phyloP scores from a whole-genome alignment of 306 rosid species.

The Styphnolobium japonicum region DNA sequence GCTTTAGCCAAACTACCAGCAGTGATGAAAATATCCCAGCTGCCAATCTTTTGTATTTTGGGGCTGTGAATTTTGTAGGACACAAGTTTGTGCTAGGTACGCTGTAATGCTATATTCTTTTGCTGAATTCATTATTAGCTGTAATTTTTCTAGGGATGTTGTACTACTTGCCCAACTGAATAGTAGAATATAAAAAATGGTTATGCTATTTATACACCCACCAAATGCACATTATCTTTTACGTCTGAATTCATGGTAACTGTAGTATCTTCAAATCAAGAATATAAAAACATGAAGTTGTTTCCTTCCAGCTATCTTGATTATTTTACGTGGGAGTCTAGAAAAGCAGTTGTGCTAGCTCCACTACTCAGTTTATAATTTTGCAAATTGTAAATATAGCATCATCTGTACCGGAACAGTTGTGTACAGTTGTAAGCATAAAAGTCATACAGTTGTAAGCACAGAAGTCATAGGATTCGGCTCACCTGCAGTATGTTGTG shows the following conservation, averaged over 20 bases:
- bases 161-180: background rate
- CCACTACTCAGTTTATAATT: background rate
- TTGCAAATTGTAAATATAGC: background rate
- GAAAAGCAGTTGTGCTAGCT: background rate
- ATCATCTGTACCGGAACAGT: background rate
- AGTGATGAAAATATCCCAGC: conserved; percentile 10
- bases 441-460: too few species aligned
- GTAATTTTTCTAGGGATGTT: background rate
- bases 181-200: background rate
- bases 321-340: background rate
- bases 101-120: background rate
- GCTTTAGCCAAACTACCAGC: conserved; percentile 3
- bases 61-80: conserved; percentile 33
- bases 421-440: background rate
- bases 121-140: conserved; percentile 5
- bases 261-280: too few species aligned
- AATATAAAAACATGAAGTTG: too few species aligned
- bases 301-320: background rate
- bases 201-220: background rate
- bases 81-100: conserved; percentile 6
- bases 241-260: background rate
- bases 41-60: background rate
- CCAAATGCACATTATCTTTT: background rate
- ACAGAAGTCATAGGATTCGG: too few species aligned
- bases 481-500: too few species aligned